Conservation (phyloP, 768 basidiomycete genomes). For the Lepiota brunneoincarnata region DNA sequence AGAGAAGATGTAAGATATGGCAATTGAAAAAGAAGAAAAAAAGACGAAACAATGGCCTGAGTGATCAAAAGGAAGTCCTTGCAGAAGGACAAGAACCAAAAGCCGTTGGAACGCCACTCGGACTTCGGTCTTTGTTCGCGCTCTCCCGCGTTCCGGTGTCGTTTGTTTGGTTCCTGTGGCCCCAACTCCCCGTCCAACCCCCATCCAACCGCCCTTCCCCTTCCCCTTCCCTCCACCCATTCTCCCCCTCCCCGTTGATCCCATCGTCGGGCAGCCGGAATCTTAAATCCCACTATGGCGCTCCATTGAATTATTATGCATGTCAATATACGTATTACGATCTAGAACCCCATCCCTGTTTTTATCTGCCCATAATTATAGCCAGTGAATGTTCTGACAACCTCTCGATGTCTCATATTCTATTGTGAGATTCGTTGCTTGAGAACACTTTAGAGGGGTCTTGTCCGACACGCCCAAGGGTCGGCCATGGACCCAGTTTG, state of each 20-base stretch:
- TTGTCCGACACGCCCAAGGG: no score
- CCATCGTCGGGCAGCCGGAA: background rate
- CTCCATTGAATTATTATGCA: background rate
- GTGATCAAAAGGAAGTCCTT: conserved; percentile 19
- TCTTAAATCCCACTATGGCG: background rate
- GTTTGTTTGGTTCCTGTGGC: conserved; percentile 17
- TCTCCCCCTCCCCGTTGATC: background rate
- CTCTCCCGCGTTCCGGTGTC: conserved; percentile 12
- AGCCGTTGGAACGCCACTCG: conserved; percentile 18
- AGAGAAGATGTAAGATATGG: conserved; percentile 15
- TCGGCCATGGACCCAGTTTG: background rate
- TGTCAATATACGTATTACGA: no score
- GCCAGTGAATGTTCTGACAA: no score
- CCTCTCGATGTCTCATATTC: no score
- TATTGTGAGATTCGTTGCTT: no score
- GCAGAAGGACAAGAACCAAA: conserved; percentile 22
- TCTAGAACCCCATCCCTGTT: no score
- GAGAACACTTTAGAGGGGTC: no score
- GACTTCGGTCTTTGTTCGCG: conserved; percentile 20
- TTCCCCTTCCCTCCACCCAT: background rate
- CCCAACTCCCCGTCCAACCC: conserved; percentile 6
- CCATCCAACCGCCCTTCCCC: background rate
- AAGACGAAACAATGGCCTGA: conserved; percentile 29
- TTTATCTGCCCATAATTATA: no score
- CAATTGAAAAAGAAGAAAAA: conserved; percentile 21